Evolutionary conservation across 345 rosid genomes (phyloP).

Genomic region (Raphanus sativus): DNA sequence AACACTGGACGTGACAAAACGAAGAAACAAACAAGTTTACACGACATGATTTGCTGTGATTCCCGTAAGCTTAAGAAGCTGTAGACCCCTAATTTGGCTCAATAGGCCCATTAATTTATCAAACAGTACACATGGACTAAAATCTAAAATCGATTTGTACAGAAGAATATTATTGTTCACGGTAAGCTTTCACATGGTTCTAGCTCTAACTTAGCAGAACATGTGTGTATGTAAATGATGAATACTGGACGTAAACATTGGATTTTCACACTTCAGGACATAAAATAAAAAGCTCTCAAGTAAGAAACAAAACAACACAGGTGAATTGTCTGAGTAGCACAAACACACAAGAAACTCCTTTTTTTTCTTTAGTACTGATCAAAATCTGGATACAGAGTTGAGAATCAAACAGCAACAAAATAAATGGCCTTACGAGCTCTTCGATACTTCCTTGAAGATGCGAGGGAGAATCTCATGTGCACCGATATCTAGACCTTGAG

Average conservation of each 20-base stretch:
- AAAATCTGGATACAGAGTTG: constrained; percentile 26
- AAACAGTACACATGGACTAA: too few relatives aligned
- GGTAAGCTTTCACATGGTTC: too few relatives aligned
- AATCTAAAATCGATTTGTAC: too few relatives aligned
- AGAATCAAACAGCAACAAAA: constrained; percentile 21
- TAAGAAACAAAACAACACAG: constrained; percentile 3
- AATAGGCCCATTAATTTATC: too few relatives aligned
- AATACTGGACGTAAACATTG: neutral
- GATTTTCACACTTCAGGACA: neutral
- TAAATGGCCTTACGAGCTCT: constrained; percentile 25
- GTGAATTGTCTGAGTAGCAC: constrained; percentile 11
- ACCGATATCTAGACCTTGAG: constrained; percentile 66
- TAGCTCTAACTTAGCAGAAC: neutral
- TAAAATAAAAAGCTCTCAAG: neutral
- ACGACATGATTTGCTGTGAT: too few relatives aligned
- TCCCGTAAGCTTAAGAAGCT: too few relatives aligned
- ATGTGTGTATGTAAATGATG: neutral
- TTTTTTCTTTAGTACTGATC: constrained; percentile 14
- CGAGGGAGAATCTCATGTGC: constrained; percentile 90
- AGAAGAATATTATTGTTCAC: too few relatives aligned
- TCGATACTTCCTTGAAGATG: constrained; percentile 58
- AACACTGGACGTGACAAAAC: too few relatives aligned
- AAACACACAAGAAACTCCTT: constrained; percentile 16
- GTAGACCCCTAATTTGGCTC: too few relatives aligned
- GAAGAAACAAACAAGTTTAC: too few relatives aligned